Evolutionary conservation across 306 rosid species (phyloP).

Genomic region (Leucaena leucocephala): DNA sequence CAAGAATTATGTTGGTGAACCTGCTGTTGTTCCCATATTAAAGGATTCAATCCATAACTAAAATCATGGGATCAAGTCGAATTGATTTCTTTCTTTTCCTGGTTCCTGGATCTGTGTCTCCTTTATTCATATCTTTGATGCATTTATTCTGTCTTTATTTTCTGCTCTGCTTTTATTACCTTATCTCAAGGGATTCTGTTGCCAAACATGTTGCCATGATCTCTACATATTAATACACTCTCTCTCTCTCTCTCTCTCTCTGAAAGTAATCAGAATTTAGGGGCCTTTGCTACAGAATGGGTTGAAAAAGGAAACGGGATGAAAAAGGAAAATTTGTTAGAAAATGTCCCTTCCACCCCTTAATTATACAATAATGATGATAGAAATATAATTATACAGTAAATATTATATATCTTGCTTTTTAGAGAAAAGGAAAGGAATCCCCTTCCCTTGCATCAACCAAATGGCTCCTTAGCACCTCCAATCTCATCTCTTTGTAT

Average conservation of each 20-base stretch:
- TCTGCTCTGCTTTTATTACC: neutral
- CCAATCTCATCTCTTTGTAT: neutral
- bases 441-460: neutral
- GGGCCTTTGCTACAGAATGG: neutral
- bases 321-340: neutral
- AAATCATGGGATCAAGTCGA: neutral
- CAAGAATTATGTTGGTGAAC: neutral
- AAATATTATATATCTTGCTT: neutral
- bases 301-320: too few species aligned
- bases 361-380: neutral
- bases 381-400: neutral
- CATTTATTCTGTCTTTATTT: neutral
- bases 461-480: neutral
- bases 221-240: neutral
- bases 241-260: neutral
- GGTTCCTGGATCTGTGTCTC: neutral
- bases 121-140: neutral
- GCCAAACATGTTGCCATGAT: neutral
- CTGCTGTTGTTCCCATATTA: neutral
- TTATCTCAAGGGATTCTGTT: neutral
- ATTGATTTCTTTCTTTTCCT: neutral
- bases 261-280: neutral
- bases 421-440: neutral
- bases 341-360: neutral
- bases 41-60: neutral